Evolutionary conservation across 441 rosid genomes (phyloP).

Genomic region (Adansonia gregorii): DNA sequence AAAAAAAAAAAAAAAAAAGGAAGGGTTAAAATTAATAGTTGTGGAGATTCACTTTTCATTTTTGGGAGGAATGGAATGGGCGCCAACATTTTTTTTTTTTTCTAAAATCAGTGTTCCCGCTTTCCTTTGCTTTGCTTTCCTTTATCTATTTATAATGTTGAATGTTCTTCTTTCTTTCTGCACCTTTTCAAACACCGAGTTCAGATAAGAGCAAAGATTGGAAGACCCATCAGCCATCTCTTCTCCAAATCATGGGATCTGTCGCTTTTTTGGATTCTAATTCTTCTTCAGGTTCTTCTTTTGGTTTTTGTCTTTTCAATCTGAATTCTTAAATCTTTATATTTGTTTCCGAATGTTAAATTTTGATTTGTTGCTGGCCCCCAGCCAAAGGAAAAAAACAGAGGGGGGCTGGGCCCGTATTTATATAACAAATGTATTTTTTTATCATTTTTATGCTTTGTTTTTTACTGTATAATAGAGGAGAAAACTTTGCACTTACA

Average conservation of each 20-base stretch:
- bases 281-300: neutral
- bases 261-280: slow-evolving; percentile 19
- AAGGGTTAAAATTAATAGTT: neutral
- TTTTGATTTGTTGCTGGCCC: slow-evolving; percentile 1
- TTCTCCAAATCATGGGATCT: slow-evolving; percentile 21
- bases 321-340: neutral
- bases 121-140: neutral
- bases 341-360: neutral
- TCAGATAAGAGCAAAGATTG: neutral
- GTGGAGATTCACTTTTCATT: neutral
- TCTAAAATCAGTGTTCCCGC: slow-evolving; percentile 10
- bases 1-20: neutral
- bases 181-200: neutral
- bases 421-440: neutral
- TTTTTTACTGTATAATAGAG: neutral
- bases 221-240: neutral
- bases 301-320: neutral
- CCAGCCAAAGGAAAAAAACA: neutral
- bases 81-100: slow-evolving; percentile 13
- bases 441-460: neutral
- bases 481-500: neutral
- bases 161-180: neutral
- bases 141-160: neutral
- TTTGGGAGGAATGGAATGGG: neutral
- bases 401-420: slow-evolving; percentile 15